These are phyloP conservation scores for Lyophyllum semitale DNA, from an alignment of 768 basidiomycete species.

Conservation along the genomic window DNA sequence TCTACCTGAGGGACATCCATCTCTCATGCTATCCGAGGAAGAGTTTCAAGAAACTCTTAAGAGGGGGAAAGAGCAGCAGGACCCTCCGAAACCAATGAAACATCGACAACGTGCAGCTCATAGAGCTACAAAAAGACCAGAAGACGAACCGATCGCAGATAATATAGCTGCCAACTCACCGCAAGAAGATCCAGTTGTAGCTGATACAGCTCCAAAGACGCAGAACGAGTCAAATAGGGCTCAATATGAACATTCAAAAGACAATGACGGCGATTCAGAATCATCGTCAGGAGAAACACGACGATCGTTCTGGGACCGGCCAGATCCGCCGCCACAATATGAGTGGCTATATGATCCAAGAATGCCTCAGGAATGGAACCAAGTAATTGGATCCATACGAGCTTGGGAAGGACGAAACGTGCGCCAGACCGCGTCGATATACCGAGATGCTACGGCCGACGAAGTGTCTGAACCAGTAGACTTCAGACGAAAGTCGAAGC, in stretches of 20 bases:
- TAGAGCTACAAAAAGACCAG: neutral
- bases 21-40: neutral
- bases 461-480: neutral
- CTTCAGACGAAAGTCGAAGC: neutral
- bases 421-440: neutral
- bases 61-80: neutral
- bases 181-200: neutral
- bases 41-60: slow-evolving; percentile 2
- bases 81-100: neutral
- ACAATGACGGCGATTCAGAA: neutral
- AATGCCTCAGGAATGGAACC: slow-evolving; percentile 24
- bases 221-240: neutral
- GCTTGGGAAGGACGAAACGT: neutral
- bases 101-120: neutral
- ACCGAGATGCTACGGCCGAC: neutral
- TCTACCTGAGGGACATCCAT: neutral
- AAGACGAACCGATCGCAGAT: neutral
- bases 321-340: neutral
- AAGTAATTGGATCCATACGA: slow-evolving; percentile 11
- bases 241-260: neutral
- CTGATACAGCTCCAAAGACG: no score
- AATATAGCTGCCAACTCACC: neutral
- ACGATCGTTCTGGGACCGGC: neutral
- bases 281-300: neutral
- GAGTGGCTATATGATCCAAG: neutral